Percentiles rank a stretch among this genome's conserved stretches.
Conservation (phyloP, 2,329 filamentous ascomycete genomes). For the Sphaerulina vaccinii region DNA sequence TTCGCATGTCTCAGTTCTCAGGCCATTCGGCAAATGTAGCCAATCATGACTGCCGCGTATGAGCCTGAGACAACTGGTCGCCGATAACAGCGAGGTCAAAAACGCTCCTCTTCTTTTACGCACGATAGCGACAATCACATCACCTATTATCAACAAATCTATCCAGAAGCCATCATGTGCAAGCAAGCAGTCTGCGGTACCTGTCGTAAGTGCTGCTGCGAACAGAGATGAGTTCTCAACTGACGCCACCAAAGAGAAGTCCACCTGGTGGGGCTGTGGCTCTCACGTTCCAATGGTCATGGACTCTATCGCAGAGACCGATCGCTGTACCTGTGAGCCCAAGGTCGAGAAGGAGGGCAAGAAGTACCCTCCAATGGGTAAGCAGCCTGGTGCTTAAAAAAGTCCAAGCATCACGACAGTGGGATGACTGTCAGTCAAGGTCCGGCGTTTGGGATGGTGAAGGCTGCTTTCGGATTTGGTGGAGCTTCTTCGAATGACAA, state of each 20-base stretch:
- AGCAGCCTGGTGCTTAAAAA: constrained; percentile 22
- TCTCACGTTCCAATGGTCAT: constrained; percentile 48
- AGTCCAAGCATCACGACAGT: background rate
- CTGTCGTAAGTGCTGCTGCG: constrained; percentile 42
- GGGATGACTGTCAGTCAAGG: constrained; percentile 25
- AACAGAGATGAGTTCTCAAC: background rate
- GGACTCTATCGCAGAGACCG: constrained; percentile 55
- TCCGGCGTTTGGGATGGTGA: constrained; percentile 32
- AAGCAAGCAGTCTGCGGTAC: constrained; percentile 61
- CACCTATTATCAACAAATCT: constrained; percentile 1
- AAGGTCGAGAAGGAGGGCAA: constrained; percentile 61
- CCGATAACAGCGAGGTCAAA: no score
- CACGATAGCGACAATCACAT: no score
- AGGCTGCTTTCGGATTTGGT: constrained; percentile 33
- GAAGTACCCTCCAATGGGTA: constrained; percentile 63
- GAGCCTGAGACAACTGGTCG: no score
- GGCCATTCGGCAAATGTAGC: no score
- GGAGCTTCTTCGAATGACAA: constrained; percentile 16
- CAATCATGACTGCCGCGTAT: no score
- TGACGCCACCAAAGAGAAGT: constrained; percentile 16
- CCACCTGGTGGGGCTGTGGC: constrained; percentile 39
- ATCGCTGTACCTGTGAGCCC: constrained; percentile 67
- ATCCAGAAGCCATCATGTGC: constrained; percentile 54
- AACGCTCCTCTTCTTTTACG: no score
- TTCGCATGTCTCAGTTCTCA: no score